phyloP scores from a whole-genome alignment of 164 flowering plant genomes.

The Dillenia turbinata region DNA sequence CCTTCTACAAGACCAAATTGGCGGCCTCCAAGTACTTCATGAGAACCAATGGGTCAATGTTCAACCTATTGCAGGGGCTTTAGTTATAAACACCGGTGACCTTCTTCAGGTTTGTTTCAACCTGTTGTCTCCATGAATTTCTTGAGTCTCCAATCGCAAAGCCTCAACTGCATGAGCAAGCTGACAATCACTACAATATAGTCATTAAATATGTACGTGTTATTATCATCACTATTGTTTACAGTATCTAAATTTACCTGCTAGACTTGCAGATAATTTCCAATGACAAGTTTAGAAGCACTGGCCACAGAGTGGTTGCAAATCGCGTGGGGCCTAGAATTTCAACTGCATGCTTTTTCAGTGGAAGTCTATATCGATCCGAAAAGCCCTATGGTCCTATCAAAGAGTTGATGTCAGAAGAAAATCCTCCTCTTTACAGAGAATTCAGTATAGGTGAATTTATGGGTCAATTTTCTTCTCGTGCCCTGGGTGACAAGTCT shows the following conservation, averaged over 20 bases:
- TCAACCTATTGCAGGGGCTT: neutral
- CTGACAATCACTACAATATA: too few relatives aligned
- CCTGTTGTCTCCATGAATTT: too few relatives aligned
- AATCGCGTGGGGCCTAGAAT: constrained; percentile 6
- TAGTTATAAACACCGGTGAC: constrained; percentile 1
- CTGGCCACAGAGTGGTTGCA: neutral
- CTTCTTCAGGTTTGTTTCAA: neutral
- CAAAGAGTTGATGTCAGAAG: constrained; percentile 5
- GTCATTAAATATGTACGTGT: too few relatives aligned
- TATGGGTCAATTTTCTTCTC: too few relatives aligned
- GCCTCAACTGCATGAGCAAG: too few relatives aligned
- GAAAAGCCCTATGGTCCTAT: neutral
- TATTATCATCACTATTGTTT: too few relatives aligned
- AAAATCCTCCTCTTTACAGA: constrained; percentile 1
- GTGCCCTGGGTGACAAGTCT: too few relatives aligned
- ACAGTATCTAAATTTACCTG: too few relatives aligned
- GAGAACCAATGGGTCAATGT: constrained; percentile 14
- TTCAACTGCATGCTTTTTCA: constrained; percentile 4
- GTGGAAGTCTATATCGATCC: neutral
- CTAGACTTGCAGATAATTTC: too few relatives aligned
- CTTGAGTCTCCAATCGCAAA: too few relatives aligned
- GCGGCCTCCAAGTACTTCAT: constrained; percentile 8
- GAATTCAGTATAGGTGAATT: too few relatives aligned
- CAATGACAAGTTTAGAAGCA: constrained; percentile 3
- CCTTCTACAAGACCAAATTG: constrained; percentile 9